Conservation (phyloP, 768 basidiomycete species). For the Tulasnella sp. region DNA sequence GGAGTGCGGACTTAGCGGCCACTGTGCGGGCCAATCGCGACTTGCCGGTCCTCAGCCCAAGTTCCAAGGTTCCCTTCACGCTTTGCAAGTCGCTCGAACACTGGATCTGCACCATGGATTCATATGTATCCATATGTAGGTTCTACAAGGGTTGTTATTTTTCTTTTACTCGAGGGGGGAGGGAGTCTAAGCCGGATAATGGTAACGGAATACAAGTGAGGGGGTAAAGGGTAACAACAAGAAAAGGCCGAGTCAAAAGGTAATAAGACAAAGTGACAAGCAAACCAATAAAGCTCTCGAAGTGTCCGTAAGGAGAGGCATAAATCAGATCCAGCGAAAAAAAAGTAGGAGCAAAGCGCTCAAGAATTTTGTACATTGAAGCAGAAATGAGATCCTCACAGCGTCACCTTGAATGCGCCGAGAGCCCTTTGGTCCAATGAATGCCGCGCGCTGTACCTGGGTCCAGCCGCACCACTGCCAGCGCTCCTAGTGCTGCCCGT, state of each 20-base stretch:
- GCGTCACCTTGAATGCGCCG: slow-evolving; percentile 19
- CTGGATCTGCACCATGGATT: neutral
- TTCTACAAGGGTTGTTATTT: neutral
- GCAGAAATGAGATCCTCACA: neutral
- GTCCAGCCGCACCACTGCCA: neutral
- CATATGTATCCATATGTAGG: neutral
- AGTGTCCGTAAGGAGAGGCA: neutral
- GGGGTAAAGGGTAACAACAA: neutral
- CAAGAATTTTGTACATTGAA: neutral
- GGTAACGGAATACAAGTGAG: neutral
- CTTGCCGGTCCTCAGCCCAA: slow-evolving; percentile 7
- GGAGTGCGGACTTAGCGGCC: neutral
- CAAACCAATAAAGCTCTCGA: neutral
- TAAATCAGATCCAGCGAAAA: neutral
- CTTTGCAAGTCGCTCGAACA: neutral
- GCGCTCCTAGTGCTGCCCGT: neutral
- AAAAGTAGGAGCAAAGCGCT: neutral
- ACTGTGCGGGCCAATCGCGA: neutral
- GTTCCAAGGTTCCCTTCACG: neutral
- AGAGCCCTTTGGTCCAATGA: slow-evolving; percentile 17
- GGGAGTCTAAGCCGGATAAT: neutral
- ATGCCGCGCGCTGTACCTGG: slow-evolving; percentile 9
- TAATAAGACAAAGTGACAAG: neutral
- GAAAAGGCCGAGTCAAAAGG: neutral
- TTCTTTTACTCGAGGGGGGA: neutral